Conservation (phyloP, 163 green algal species). For the Volvox carteri region DNA sequence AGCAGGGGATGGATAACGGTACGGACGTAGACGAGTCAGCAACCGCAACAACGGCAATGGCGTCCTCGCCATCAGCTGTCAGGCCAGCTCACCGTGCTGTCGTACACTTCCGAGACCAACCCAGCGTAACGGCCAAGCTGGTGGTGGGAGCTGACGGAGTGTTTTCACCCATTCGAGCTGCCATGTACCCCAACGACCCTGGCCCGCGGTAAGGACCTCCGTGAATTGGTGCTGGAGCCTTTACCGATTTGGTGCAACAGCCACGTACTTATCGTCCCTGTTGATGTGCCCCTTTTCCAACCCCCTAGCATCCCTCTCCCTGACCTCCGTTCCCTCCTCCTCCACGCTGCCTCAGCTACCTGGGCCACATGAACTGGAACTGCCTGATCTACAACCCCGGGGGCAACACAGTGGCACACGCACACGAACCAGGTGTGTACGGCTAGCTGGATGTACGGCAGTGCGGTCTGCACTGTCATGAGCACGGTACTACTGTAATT, state of each 20-base stretch:
- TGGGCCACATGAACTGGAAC: constrained; percentile 74
- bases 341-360: constrained; percentile 52
- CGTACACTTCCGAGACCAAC: constrained; percentile 44
- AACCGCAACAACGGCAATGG: background rate
- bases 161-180: constrained; percentile 50
- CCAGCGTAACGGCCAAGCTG: constrained; percentile 52
- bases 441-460: too few relatives aligned
- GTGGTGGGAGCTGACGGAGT: constrained; percentile 67
- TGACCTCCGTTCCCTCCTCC: background rate
- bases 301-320: too few relatives aligned
- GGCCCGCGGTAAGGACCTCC: constrained; percentile 47
- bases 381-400: constrained; percentile 55
- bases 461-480: too few relatives aligned
- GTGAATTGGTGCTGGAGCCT: too few relatives aligned
- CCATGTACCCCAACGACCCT: constrained; percentile 62
- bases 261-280: too few relatives aligned
- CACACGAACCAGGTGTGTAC: constrained; percentile 49
- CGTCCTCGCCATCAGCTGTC: background rate
- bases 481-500: too few relatives aligned
- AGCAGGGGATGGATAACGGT: background rate
- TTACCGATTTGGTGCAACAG: too few relatives aligned
- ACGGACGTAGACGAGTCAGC: background rate
- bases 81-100: background rate
- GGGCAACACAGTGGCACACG: constrained; percentile 22
- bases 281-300: too few relatives aligned